phyloP scores from a whole-genome alignment of 2,329 filamentous ascomycete species.

The Aspergillus niger region DNA sequence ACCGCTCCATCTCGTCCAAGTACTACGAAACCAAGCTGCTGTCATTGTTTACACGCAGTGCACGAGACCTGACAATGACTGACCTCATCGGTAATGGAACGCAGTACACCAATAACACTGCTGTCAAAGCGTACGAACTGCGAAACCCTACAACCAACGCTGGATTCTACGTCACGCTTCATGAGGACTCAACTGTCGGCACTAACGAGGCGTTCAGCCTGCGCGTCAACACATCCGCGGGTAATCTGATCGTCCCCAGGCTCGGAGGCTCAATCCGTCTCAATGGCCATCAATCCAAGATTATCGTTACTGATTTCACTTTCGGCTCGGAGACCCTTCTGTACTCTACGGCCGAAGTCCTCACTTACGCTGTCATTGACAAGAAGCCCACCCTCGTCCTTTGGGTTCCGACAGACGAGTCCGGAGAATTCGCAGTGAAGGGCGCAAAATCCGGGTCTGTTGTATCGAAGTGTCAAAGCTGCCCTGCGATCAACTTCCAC shows the following conservation, averaged over 20 bases:
- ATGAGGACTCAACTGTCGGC: conserved; percentile 55
- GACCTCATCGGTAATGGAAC: conserved; percentile 54
- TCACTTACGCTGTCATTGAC: conserved; percentile 55
- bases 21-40: conserved; percentile 66
- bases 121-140: conserved; percentile 58
- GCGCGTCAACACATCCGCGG: conserved; percentile 58
- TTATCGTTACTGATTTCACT: conserved; percentile 61
- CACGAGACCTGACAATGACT: conserved; percentile 59
- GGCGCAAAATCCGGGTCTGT: conserved; percentile 41
- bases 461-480: conserved; percentile 42
- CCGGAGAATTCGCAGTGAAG: conserved; percentile 56
- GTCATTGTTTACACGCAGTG: conserved; percentile 61
- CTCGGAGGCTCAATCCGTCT: conserved; percentile 53
- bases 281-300: conserved; percentile 64
- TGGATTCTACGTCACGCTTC: conserved; percentile 62
- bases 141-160: conserved; percentile 60
- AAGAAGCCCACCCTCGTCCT: conserved; percentile 51
- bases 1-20: conserved; percentile 59
- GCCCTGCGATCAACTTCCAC: conserved; percentile 48
- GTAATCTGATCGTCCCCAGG: conserved; percentile 57
- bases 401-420: conserved; percentile 58
- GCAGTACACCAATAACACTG: conserved; percentile 54
- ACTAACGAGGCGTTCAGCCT: conserved; percentile 58
- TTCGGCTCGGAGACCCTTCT: conserved; percentile 56
- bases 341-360: conserved; percentile 59